Evolutionary conservation across 345 rosid genomes (phyloP).

Genomic region (Microcos paniculata): DNA sequence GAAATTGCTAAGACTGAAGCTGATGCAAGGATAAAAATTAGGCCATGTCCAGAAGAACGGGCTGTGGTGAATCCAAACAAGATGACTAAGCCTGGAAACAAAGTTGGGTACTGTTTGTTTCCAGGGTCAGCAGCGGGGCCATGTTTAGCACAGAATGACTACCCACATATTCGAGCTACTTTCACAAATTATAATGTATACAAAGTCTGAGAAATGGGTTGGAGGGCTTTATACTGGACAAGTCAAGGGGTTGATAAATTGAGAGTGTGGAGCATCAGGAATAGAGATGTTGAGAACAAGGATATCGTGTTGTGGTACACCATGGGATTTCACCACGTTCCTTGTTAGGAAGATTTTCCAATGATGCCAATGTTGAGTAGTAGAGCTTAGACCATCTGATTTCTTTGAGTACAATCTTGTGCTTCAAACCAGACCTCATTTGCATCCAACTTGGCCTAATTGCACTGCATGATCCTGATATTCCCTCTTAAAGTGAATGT

Average conservation of each 20-base stretch:
- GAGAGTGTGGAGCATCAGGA: slow-evolving; percentile 44
- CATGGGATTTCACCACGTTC: slow-evolving; percentile 45
- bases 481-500: too few species aligned
- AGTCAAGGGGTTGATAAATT: slow-evolving; percentile 50
- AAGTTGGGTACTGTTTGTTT: slow-evolving; percentile 38
- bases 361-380: slow-evolving; percentile 44
- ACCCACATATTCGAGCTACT: slow-evolving; percentile 40
- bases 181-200: slow-evolving; percentile 51
- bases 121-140: slow-evolving; percentile 20
- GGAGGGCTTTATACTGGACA: slow-evolving; percentile 42
- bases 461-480: background rate
- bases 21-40: slow-evolving; percentile 35
- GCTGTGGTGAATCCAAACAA: slow-evolving; percentile 38
- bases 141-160: slow-evolving; percentile 33
- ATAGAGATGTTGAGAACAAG: slow-evolving; percentile 39
- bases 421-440: slow-evolving; percentile 34
- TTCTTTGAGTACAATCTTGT: slow-evolving; percentile 52
- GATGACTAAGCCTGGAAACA: slow-evolving; percentile 45
- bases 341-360: slow-evolving; percentile 58
- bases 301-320: slow-evolving; percentile 57
- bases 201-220: slow-evolving; percentile 50
- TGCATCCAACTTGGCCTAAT: slow-evolving; percentile 1
- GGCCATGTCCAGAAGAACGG: slow-evolving; percentile 23
- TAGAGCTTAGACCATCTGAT: slow-evolving; percentile 47
- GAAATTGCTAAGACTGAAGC: slow-evolving; percentile 48